Evolutionary conservation across 306 rosid genomes (phyloP).

Genomic region (Rosa rugosa): DNA sequence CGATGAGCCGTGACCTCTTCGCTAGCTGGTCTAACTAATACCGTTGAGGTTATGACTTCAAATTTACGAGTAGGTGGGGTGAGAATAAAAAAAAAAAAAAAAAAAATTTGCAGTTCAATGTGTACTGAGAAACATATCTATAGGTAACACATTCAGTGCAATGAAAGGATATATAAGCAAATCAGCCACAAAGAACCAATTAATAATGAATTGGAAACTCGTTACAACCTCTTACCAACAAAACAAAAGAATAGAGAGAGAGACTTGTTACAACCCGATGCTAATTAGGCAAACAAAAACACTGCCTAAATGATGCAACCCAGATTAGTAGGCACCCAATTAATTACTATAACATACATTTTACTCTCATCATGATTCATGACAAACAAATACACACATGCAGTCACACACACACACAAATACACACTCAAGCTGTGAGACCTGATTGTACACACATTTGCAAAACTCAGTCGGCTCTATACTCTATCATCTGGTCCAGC

Average conservation of each 20-base stretch:
- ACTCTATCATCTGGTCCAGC: slow-evolving; percentile 93
- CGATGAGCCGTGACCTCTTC: background rate
- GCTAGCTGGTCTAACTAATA: background rate
- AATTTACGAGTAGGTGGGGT: background rate
- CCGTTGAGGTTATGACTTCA: background rate
- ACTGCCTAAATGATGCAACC: slow-evolving; percentile 89
- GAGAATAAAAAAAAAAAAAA: background rate
- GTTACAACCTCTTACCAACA: slow-evolving; percentile 46
- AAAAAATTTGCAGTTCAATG: background rate
- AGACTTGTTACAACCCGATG: slow-evolving; percentile 39
- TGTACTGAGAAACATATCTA: background rate
- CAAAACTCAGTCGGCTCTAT: slow-evolving; percentile 49
- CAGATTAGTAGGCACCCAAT: slow-evolving; percentile 62
- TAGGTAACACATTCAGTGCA: background rate
- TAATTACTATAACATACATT: slow-evolving; percentile 41
- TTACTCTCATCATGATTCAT: slow-evolving; percentile 16
- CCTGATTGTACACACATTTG: slow-evolving; percentile 45
- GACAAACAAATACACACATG: slow-evolving; percentile 10
- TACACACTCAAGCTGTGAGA: slow-evolving; percentile 38
- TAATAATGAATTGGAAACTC: slow-evolving; percentile 37
- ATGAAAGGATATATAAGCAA: slow-evolving; percentile 1
- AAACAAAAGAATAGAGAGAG: slow-evolving; percentile 44
- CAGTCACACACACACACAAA: slow-evolving; percentile 47
- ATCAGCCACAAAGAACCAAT: slow-evolving; percentile 69
- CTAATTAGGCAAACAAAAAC: slow-evolving; percentile 80